These are phyloP conservation scores for Tetracladium setigerum DNA, from an alignment of 495 filamentous ascomycete species.

Conservation along the genomic window DNA sequence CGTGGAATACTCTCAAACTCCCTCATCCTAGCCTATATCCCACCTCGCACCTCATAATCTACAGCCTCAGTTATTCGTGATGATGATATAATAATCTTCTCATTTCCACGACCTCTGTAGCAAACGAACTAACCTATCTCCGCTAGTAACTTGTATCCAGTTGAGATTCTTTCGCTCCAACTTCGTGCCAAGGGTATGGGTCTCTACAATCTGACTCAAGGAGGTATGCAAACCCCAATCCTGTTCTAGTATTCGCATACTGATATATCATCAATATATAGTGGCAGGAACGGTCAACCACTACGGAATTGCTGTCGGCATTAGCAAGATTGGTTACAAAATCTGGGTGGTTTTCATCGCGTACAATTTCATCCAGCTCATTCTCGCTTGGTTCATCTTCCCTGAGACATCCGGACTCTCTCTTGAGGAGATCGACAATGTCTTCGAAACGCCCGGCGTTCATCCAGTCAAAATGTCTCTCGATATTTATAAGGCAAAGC, in stretches of 20 bases:
- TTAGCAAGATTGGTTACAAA: slow-evolving; percentile 35
- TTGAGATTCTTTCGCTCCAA: slow-evolving; percentile 30
- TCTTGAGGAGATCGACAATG: slow-evolving; percentile 36
- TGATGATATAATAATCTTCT: too few species aligned
- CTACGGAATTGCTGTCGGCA: slow-evolving; percentile 35
- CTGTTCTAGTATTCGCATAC: background rate
- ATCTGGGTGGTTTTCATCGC: slow-evolving; percentile 37
- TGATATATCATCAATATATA: background rate
- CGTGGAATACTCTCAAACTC: too few species aligned
- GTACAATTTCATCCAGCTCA: slow-evolving; percentile 34
- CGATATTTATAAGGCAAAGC: slow-evolving; percentile 37
- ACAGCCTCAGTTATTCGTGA: too few species aligned
- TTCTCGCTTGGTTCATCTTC: slow-evolving; percentile 34
- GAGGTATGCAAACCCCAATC: background rate
- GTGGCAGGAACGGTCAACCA: slow-evolving; percentile 29
- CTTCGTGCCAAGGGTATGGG: slow-evolving; percentile 38
- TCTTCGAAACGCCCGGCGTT: slow-evolving; percentile 38
- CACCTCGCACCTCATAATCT: too few species aligned
- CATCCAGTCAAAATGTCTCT: slow-evolving; percentile 36
- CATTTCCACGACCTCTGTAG: too few species aligned
- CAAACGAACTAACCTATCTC: too few species aligned
- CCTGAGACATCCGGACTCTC: slow-evolving; percentile 31
- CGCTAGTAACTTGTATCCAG: slow-evolving; percentile 29
- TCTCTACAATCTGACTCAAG: slow-evolving; percentile 33
- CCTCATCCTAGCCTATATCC: too few species aligned